Base-by-base conservation (phyloP, 176 grass and related monocot genomes). In the Bothriochloa decipiens region DNA sequence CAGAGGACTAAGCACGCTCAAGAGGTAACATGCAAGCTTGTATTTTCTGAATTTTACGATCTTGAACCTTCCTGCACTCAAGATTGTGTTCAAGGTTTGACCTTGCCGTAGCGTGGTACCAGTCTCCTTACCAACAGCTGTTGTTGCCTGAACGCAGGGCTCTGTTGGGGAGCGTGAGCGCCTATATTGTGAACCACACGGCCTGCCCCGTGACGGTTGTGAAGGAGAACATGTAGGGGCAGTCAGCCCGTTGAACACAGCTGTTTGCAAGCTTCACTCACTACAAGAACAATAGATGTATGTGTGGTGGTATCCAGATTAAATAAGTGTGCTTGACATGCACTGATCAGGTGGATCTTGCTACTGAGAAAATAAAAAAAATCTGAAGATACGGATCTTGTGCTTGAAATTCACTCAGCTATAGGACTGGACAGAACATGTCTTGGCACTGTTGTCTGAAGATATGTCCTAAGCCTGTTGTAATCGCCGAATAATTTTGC, bases 151-250 rank as follows among this genome's bases (percentile, higher is more conserved):
- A 9, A 27, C 26, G 22, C 88, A 96, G 94, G 91, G 94, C 84
- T 26, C 87, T 96, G 80, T 74, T 96, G 81, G 94, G 94, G 76
- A 93, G 94, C 12, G 91, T 96, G 39, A 96, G 94, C 79, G 87
- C 63, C 47, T 87, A 96, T 23, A 43, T 91, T 12, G 91, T 96
- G 39, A 85, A 82, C 78, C 55, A 89, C 27, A 86, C 78, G 8
- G 33, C 75, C 7, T 93, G 93, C 87, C 94, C 91, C 4, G 94
- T 96, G 22, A 96, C 88, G 12, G 90, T 96, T 17, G 91, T 93
- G 39, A 96, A 96, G 75, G 92, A 91, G 68, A 83, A 77, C 33
- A 77, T 77, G 37, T 85, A 85, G 82, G 25, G 23, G 13, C 42
- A 73, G 41, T 28, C 23, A 73, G 25, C 22, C 28, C 8, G 53